These are phyloP conservation scores for Cornus kousa DNA, from an alignment of 148 eudicot genomes.

Conservation along the genomic window DNA sequence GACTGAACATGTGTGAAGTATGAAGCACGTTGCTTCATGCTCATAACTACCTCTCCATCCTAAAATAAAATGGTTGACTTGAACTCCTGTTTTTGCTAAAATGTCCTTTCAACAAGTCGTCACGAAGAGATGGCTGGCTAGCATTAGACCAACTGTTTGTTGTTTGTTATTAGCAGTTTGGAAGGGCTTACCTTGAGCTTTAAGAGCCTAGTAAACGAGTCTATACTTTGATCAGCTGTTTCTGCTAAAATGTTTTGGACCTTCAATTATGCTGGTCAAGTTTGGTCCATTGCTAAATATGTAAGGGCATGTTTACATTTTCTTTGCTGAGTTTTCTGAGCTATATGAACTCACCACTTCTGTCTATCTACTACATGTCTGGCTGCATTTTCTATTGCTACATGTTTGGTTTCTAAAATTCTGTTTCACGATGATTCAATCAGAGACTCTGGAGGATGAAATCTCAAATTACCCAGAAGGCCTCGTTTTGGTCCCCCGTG, in stretches of 20 bases:
- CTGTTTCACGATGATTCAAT: constrained; percentile 2
- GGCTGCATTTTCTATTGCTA: constrained; percentile 4
- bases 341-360: background rate
- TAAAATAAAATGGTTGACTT: background rate
- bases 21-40: too few species aligned
- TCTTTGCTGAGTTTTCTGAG: background rate
- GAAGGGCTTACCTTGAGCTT: too few species aligned
- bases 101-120: too few species aligned
- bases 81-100: too few species aligned
- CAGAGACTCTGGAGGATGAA: constrained; percentile 82
- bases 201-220: too few species aligned
- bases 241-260: too few species aligned
- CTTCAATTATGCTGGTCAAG: background rate
- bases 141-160: too few species aligned
- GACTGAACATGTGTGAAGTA: too few species aligned
- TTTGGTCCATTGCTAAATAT: background rate
- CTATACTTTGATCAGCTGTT: too few species aligned
- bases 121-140: too few species aligned
- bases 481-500: constrained; percentile 93
- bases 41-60: background rate
- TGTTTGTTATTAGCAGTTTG: too few species aligned
- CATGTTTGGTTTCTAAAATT: constrained; percentile 9
- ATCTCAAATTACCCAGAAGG: constrained; percentile 67
- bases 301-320: background rate
- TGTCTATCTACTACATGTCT: background rate